phyloP scores from a whole-genome alignment of 179 eudicot species.

The Monotropa hypopitys region DNA sequence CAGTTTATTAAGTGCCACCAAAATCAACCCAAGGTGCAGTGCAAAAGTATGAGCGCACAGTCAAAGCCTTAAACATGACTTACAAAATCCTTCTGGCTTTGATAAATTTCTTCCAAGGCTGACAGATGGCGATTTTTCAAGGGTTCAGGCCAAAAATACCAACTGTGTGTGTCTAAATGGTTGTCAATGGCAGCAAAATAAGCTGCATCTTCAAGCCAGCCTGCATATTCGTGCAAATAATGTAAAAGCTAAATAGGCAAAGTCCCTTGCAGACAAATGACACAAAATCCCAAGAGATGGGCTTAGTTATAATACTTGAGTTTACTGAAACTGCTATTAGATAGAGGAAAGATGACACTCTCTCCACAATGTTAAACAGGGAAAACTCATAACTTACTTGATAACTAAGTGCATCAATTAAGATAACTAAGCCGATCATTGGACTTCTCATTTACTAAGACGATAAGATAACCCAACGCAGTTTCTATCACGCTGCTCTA shows the following conservation, averaged over 20 bases:
- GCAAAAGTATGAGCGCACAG: not conserved
- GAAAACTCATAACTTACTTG: not conserved
- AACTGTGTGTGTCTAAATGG: slow-evolving; percentile 43
- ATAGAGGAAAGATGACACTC: not conserved
- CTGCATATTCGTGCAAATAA: slow-evolving; percentile 26
- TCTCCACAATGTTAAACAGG: not conserved
- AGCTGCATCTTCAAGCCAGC: slow-evolving; percentile 99
- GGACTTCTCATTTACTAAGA: not conserved
- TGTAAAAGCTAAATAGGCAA: not conserved
- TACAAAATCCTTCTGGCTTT: slow-evolving; percentile 66
- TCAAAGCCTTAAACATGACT: slow-evolving; percentile 21
- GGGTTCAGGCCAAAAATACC: slow-evolving; percentile 97
- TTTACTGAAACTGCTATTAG: slow-evolving; percentile 1
- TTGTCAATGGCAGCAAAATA: slow-evolving; percentile 91
- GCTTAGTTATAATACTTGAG: not conserved
- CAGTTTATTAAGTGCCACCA: slow-evolving; percentile 4
- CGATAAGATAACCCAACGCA: too few species aligned
- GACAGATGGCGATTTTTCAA: slow-evolving; percentile 77
- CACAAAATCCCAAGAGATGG: not conserved
- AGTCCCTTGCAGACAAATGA: not conserved
- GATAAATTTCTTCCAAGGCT: slow-evolving; percentile 72
- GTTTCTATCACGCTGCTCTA: too few species aligned
- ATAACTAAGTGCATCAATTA: not conserved
- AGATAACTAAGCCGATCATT: not conserved
- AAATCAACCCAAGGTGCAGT: slow-evolving; percentile 4